These are phyloP conservation scores for Eimeria tenella DNA, from an alignment of 169 alveolate species.

Conservation along the genomic window DNA sequence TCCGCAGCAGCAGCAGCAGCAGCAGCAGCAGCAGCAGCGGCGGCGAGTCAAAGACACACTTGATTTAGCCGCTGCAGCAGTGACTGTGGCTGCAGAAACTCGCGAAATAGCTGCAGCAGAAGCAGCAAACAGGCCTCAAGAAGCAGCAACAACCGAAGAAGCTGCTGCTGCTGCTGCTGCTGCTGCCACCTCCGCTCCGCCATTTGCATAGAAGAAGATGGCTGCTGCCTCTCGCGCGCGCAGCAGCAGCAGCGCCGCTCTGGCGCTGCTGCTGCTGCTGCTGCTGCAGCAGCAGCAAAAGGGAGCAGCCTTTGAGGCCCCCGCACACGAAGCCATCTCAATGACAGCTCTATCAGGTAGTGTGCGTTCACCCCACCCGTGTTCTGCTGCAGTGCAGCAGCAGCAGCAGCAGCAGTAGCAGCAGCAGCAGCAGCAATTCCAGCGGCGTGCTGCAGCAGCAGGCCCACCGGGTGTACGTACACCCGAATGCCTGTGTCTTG, in stretches of 20 bases:
- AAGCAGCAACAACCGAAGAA: too few species aligned
- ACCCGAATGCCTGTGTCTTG: too few species aligned
- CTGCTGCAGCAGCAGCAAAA: background rate
- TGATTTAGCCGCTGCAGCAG: background rate
- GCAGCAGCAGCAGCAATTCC: too few species aligned
- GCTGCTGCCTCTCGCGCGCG: too few species aligned
- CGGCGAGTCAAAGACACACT: slow-evolving; percentile 7
- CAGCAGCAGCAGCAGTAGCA: too few species aligned
- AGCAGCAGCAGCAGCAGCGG: slow-evolving; percentile 3
- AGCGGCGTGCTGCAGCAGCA: too few species aligned
- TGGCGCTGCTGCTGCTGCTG: background rate
- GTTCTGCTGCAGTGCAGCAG: too few species aligned
- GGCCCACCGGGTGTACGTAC: too few species aligned
- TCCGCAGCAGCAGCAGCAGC: slow-evolving; percentile 15
- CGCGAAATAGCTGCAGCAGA: background rate
- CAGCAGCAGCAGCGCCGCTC: too few species aligned
- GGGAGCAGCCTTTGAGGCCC: slow-evolving; percentile 19
- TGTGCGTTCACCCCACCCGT: too few species aligned
- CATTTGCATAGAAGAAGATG: background rate
- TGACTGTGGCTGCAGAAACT: background rate
- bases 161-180: too few species aligned
- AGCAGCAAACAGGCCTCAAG: background rate
- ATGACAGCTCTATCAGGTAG: slow-evolving; percentile 40
- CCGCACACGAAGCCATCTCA: slow-evolving; percentile 38
- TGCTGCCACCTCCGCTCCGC: background rate